Evolutionary conservation across 2,329 filamentous ascomycete genomes (phyloP).

Genomic region (Epichloe scottii): DNA sequence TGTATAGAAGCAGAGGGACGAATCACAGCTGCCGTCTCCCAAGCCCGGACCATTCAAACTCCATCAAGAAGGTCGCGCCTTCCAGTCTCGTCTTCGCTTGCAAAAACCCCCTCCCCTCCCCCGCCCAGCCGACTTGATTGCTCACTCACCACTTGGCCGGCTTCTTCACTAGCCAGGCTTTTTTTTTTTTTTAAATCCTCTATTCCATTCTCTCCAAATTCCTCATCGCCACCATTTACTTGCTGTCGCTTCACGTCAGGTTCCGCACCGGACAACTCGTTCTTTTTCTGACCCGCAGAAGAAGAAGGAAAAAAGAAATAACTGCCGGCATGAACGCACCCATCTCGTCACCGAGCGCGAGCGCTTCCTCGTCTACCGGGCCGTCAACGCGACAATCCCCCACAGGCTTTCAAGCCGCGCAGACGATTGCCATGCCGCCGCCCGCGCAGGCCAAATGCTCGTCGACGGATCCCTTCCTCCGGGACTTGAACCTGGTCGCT

Average conservation of each 20-base stretch:
- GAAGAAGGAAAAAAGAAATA: too few relatives aligned
- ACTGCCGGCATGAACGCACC: slow-evolving; percentile 5
- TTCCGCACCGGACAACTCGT: too few relatives aligned
- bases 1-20: too few relatives aligned
- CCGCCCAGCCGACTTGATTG: background rate
- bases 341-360: slow-evolving; percentile 4
- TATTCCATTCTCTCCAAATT: too few relatives aligned
- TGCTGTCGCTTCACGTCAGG: background rate
- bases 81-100: too few relatives aligned
- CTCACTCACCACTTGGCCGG: background rate
- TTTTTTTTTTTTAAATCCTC: background rate
- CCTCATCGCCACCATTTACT: too few relatives aligned
- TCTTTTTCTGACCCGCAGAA: background rate
- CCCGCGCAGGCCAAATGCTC: slow-evolving; percentile 20
- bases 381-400: slow-evolving; percentile 20
- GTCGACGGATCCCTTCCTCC: slow-evolving; percentile 50
- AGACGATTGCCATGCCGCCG: slow-evolving; percentile 13
- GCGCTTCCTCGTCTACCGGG: slow-evolving; percentile 10
- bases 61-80: too few relatives aligned
- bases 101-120: too few relatives aligned
- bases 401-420: slow-evolving; percentile 10
- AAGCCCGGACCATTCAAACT: too few relatives aligned
- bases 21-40: too few relatives aligned
- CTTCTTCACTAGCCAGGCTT: background rate
- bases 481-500: slow-evolving; percentile 74